Conservation (phyloP, 176 grass and related monocot species). For the Avena sativa region DNA sequence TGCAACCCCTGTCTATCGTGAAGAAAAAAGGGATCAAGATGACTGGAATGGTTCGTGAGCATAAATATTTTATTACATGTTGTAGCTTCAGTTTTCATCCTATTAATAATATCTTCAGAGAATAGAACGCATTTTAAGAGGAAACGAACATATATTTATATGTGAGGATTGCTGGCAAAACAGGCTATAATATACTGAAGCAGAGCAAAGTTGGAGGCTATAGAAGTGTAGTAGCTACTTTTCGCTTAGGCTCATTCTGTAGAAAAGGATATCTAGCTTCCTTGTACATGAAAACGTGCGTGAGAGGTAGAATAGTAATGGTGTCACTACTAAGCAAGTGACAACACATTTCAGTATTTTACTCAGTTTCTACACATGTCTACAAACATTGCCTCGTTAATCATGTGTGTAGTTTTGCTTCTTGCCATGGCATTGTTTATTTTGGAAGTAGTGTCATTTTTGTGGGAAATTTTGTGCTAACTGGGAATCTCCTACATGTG, state of each 20-base stretch:
- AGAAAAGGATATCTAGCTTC: not conserved
- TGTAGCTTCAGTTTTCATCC: not conserved
- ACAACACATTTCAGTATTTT: not conserved
- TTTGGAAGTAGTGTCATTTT: not conserved
- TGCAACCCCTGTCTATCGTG: slow-evolving; percentile 90
- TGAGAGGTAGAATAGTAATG: not conserved
- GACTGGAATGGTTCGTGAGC: slow-evolving; percentile 75
- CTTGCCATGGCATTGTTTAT: slow-evolving; percentile 1
- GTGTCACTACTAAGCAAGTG: not conserved
- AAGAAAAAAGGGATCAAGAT: slow-evolving; percentile 72
- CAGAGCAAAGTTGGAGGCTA: not conserved
- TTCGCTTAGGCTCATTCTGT: not conserved
- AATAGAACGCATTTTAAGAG: not conserved
- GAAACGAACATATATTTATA: not conserved
- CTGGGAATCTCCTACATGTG: slow-evolving; percentile 29
- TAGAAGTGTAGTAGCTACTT: not conserved
- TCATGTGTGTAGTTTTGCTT: slow-evolving; percentile 14
- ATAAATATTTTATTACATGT: slow-evolving; percentile 7
- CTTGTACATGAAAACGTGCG: not conserved
- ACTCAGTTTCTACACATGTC: not conserved
- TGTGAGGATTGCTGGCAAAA: not conserved
- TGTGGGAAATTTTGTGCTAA: slow-evolving; percentile 11
- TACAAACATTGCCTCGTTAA: not conserved
- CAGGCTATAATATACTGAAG: not conserved
- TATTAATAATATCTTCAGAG: not conserved